These are phyloP conservation scores for Echinosophora koreensis DNA, from an alignment of 306 rosid genomes.

Conservation along the genomic window DNA sequence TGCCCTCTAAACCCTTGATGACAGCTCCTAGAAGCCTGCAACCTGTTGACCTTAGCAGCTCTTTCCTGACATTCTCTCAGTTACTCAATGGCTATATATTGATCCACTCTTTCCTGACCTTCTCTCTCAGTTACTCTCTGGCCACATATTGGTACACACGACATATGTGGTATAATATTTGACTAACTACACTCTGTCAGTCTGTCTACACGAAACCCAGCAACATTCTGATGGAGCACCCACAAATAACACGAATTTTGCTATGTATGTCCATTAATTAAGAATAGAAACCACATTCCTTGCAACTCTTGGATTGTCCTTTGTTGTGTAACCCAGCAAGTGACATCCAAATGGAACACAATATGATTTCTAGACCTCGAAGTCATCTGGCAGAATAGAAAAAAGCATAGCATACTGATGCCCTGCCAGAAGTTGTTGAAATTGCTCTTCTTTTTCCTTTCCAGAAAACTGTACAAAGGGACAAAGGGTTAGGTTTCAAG, in stretches of 20 bases:
- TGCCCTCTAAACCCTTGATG: not conserved
- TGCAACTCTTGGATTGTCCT: no score
- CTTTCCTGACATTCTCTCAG: no score
- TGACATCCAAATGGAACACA: not conserved
- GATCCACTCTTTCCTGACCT: no score
- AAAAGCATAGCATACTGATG: not conserved
- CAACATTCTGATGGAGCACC: not conserved
- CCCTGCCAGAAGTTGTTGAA: not conserved
- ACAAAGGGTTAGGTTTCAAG: not conserved
- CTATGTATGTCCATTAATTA: not conserved
- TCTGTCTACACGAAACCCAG: not conserved
- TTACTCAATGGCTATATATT: no score
- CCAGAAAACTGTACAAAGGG: not conserved
- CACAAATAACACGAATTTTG: no score
- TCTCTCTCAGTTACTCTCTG: not conserved
- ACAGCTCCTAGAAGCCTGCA: not conserved
- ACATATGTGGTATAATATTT: not conserved
- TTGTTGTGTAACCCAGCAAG: no score
- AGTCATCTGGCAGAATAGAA: not conserved
- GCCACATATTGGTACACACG: not conserved
- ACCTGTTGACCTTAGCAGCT: conserved; percentile 6
- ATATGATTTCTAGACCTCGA: not conserved
- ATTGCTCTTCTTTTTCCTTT: not conserved
- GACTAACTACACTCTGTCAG: not conserved
- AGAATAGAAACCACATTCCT: not conserved